Evolutionary conservation across 1,284 basidiomycete genomes (phyloP).

Genomic region (Leccinum griseonigrum): DNA sequence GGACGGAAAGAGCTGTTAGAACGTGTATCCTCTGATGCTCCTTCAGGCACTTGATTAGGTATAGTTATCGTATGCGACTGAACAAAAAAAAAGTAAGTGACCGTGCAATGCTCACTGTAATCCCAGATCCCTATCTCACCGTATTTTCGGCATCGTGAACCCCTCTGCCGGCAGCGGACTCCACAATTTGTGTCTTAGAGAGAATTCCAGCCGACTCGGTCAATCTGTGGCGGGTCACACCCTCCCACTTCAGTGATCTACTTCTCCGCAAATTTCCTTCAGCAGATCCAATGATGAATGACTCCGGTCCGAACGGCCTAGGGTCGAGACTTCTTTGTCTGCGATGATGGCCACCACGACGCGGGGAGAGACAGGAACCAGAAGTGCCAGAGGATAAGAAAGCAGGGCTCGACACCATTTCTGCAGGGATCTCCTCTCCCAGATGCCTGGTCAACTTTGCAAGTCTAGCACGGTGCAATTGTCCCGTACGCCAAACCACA

Average conservation of each 20-base stretch:
- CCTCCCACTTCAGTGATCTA: slow-evolving; percentile 11
- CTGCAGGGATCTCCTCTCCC: slow-evolving; percentile 40
- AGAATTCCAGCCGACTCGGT: neutral
- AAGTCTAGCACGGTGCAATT: slow-evolving; percentile 34
- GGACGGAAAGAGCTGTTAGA: neutral
- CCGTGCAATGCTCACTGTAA: neutral
- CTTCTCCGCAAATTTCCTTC: slow-evolving; percentile 6
- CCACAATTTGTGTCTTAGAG: neutral
- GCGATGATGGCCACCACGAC: slow-evolving; percentile 6
- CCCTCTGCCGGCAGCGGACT: neutral
- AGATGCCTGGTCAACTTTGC: slow-evolving; percentile 42
- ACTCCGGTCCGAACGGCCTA: neutral
- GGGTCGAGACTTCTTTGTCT: slow-evolving; percentile 18
- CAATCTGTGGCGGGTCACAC: neutral
- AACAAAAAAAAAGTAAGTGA: slow-evolving; percentile 5
- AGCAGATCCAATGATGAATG: neutral
- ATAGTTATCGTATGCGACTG: slow-evolving; percentile 3
- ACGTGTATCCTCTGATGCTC: neutral
- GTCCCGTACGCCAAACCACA: slow-evolving; percentile 19
- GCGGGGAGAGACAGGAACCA: neutral
- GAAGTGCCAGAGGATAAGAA: neutral
- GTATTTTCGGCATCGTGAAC: neutral
- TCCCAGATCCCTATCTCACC: slow-evolving; percentile 10
- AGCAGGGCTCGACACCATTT: slow-evolving; percentile 29
- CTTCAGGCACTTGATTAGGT: neutral